phyloP scores from a whole-genome alignment of 2,329 filamentous ascomycete genomes.

The Scytalidium lignicola region DNA sequence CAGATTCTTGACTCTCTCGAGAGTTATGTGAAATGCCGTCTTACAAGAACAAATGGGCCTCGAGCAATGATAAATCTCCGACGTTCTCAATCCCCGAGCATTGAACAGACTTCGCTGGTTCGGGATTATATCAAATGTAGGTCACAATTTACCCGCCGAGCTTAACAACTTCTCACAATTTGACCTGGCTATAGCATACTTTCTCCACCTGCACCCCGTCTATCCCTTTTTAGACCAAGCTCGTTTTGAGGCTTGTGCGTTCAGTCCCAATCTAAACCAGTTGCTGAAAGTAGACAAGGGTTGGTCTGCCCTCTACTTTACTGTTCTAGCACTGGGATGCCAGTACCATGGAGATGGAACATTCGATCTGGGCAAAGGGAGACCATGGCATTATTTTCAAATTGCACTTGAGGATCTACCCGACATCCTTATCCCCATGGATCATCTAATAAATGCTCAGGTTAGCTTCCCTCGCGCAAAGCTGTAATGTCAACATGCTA shows the following conservation, averaged over 20 bases:
- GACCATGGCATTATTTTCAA: conserved; percentile 35
- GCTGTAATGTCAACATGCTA: not conserved
- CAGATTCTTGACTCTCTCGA: conserved; percentile 18
- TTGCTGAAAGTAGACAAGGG: conserved; percentile 24
- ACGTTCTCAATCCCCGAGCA: not conserved
- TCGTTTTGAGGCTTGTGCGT: conserved; percentile 30
- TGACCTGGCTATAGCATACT: conserved; percentile 28
- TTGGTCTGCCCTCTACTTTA: conserved; percentile 34
- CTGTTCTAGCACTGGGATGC: conserved; percentile 11
- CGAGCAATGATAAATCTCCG: not conserved
- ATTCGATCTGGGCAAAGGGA: conserved; percentile 34
- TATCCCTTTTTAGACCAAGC: conserved; percentile 36
- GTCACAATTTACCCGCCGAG: not conserved
- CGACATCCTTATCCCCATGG: conserved; percentile 24
- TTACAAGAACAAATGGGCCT: not conserved
- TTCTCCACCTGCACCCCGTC: conserved; percentile 32
- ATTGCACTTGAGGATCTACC: conserved; percentile 31
- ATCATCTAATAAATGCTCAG: conserved; percentile 21
- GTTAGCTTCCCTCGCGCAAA: conserved; percentile 9
- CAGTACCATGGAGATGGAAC: conserved; percentile 23
- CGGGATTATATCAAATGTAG: not conserved
- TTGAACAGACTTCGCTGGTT: not conserved
- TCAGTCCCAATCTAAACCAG: conserved; percentile 21
- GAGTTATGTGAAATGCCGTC: not conserved
- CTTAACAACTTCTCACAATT: not conserved